Conservation (phyloP, 805 yeast genomes). For the Candida krabiensis region DNA sequence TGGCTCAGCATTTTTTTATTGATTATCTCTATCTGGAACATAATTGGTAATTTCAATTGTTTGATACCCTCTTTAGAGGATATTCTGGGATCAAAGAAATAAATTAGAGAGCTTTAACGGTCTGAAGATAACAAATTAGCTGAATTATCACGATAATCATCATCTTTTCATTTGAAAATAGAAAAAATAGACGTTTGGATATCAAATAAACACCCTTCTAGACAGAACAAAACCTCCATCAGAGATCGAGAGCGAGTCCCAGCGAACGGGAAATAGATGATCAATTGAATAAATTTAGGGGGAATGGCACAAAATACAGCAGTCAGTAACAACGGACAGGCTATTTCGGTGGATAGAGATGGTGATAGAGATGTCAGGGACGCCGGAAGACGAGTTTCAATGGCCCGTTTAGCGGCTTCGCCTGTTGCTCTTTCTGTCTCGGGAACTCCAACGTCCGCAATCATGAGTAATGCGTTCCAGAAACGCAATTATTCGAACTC, state of each 20-base stretch:
- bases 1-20: background rate
- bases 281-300: too few relatives aligned
- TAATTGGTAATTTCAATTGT: background rate
- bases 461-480: conserved; percentile 8
- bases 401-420: conserved; percentile 34
- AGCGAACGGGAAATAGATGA: too few relatives aligned
- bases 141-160: too few relatives aligned
- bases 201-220: too few relatives aligned
- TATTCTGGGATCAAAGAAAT: too few relatives aligned
- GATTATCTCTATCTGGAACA: background rate
- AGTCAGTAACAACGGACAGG: conserved; percentile 10
- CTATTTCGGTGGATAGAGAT: too few relatives aligned
- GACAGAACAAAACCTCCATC: too few relatives aligned
- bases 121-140: too few relatives aligned
- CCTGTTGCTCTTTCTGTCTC: conserved; percentile 17
- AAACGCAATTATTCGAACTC: conserved; percentile 23
- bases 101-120: too few relatives aligned
- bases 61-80: background rate
- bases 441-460: conserved; percentile 15
- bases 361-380: conserved; percentile 7
- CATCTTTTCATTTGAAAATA: too few relatives aligned
- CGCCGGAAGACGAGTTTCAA: conserved; percentile 32
- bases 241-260: too few relatives aligned
- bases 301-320: conserved; percentile 4
- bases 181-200: too few relatives aligned